Evolutionary conservation across 2,329 filamentous ascomycete species (phyloP), one percentile per base, ranked within the genome.

Genomic region (Apiospora rasikravindrae): DNA sequence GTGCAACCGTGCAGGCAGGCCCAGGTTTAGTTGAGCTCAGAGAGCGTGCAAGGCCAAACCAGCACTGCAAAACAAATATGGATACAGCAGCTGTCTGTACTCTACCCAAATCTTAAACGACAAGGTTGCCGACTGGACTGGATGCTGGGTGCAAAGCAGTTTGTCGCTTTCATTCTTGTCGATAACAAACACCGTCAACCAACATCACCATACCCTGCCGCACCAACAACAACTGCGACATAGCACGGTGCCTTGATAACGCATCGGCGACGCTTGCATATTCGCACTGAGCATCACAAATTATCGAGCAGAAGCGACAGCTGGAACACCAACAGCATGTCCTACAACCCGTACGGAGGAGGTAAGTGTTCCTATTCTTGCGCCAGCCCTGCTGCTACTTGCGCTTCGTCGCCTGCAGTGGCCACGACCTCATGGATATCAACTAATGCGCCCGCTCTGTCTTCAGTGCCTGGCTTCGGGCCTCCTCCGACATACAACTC

Each of bases 401-500:
- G 33, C 57, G 57, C 29, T 11, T 64, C 57, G 57, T 24, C 10
- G 10, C 19, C 26, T 26, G n/a, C 22, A 3, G 51, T 70, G n/a
- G n/a, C 49, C 5, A 40, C 47, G 22, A 42, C 29, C 6, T 1
- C 69, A 26, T 14, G 37, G 22, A n/a, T 37, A 13, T 24, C 22
- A 29, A 67, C 33, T 33, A 57, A 70, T 68, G 57, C 45, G 24
- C 71, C 70, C 49, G 57, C 69, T 70, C 44, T 70, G 11, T 69
- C n/a, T 26, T 19, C 74, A 87, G 86, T 81, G 68, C 86, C 88
- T 75, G 89, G 90, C 68, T 97, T 95, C 86, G 93, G 92, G 78
- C 88, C 90, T 72, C 92, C 93, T 79, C 93, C 93, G 70, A 89
- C 90, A 76, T 97, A 92, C 84, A 90, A 89, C 76, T 87, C 87